These are phyloP conservation scores for Phytophthora pisi DNA, from an alignment of 352 stramenopile species.

Conservation along the genomic window DNA sequence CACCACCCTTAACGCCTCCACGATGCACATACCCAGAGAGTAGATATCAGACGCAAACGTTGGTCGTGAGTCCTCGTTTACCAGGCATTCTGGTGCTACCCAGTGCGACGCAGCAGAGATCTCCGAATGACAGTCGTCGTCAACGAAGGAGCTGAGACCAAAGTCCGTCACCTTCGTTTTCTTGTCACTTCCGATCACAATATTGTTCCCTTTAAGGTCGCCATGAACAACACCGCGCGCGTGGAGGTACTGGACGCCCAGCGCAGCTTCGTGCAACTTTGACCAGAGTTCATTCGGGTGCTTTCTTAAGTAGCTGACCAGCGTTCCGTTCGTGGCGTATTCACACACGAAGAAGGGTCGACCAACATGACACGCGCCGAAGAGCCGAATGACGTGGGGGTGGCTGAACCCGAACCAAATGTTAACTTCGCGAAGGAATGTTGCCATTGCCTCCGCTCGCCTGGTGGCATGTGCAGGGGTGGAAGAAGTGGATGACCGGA, in stretches of 20 bases:
- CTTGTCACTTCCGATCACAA: conserved; percentile 17
- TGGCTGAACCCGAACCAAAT: conserved; percentile 20
- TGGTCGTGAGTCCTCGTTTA: background rate
- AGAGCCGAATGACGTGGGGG: conserved; percentile 12
- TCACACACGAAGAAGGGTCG: conserved; percentile 21
- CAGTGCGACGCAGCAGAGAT: background rate
- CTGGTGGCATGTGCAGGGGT: background rate
- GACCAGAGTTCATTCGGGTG: background rate
- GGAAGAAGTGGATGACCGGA: background rate
- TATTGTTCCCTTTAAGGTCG: conserved; percentile 14
- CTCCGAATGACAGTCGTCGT: background rate
- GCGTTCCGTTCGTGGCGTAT: conserved; percentile 14
- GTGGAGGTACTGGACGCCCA: conserved; percentile 8
- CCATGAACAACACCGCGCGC: conserved; percentile 5
- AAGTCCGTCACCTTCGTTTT: conserved; percentile 27
- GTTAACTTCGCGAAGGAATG: conserved; percentile 10
- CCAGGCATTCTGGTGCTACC: conserved; percentile 1
- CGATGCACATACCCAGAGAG: conserved; percentile 5
- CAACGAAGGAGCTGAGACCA: conserved; percentile 10
- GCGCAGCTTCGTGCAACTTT: conserved; percentile 1
- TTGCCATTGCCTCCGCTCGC: background rate
- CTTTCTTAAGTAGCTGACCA: conserved; percentile 8
- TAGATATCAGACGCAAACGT: conserved; percentile 3
- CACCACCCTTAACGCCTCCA: conserved; percentile 6
- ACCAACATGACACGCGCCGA: conserved; percentile 16